Base-by-base conservation (phyloP, 73 alveolate species). In the Uronychia setigera region DNA sequence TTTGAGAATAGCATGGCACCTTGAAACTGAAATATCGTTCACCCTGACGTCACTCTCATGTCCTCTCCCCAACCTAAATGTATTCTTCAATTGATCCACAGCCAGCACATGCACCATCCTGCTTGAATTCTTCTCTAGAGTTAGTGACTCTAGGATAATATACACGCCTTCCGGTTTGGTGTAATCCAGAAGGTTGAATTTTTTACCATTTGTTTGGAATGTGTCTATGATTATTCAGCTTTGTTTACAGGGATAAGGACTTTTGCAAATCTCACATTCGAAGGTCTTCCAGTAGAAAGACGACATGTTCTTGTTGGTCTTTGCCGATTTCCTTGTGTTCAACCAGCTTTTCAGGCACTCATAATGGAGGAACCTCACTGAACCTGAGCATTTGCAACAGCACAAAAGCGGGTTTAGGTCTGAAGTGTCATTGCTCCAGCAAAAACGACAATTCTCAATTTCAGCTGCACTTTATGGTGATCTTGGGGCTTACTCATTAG, bases 321-420 rank as follows among this genome's bases (percentile, higher is more conserved):
- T 91, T 76, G 76, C 74, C 79, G 84, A 80, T 92, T 89, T 88
- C 60, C 90, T 91, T 31, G 93, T 78, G 31, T 81, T 77, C 77
- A 96, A 91, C 89, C 98, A 94, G 59, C 91, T 86, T 88, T 94
- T 94, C 75, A 97, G 80, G 81, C 99, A 96, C 59, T 87, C 91
- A 75, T 91, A 94, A 80, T 96, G 99, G 59, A 94, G 92, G 87
- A 86, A 97, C 58, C 93, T 92, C 83, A 96, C 92, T 76, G 96
- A 84, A 28, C 99, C 99, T 30, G 90, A 94, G 35, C 99, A 97
- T 32, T 92, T 88, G 83, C 99, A 97, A 26, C 97, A 93, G 59
- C 93, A 80, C 26, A 97, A 80, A 33, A 97, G 87, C 28, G 99
- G 99, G 83, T 97, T 95, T 32, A 87, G 86, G 26, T 77, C 83